Conservation (phyloP, 2,329 filamentous ascomycete species). For the Fusarium sp. region DNA sequence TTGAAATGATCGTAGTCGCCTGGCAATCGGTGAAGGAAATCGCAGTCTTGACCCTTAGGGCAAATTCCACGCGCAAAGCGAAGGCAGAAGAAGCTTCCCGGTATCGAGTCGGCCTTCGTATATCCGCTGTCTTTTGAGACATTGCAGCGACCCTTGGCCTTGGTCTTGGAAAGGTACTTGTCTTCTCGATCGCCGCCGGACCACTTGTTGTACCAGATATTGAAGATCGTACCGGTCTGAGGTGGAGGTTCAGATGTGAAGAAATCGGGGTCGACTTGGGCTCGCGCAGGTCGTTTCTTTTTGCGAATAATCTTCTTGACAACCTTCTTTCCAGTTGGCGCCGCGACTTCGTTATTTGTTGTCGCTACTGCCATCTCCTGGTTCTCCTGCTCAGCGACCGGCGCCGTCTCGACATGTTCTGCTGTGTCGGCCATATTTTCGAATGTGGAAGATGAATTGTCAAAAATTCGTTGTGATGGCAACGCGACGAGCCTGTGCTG, state of each 20-base stretch:
- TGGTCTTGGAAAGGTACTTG: constrained; percentile 85
- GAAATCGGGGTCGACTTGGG: constrained; percentile 87
- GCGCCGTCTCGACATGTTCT: constrained; percentile 45
- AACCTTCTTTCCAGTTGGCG: constrained; percentile 67
- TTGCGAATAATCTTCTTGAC: constrained; percentile 91
- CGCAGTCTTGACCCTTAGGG: constrained; percentile 90
- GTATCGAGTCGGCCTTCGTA: constrained; percentile 79
- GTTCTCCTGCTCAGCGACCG: constrained; percentile 45
- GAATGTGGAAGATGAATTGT: constrained; percentile 7
- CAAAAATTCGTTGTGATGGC: constrained; percentile 33
- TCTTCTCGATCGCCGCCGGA: constrained; percentile 94
- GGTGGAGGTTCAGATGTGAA: constrained; percentile 87
- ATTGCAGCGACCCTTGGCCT: constrained; percentile 88
- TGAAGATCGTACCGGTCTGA: constrained; percentile 95
- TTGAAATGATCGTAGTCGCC: constrained; percentile 90
- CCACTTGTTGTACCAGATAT: constrained; percentile 99
- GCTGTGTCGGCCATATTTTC: constrained; percentile 50
- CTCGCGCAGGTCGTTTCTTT: constrained; percentile 88
- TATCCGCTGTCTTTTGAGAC: constrained; percentile 83
- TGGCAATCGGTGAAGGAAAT: constrained; percentile 91
- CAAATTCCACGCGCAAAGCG: constrained; percentile 88
- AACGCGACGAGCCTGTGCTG: constrained; percentile 40
- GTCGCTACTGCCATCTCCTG: constrained; percentile 52
- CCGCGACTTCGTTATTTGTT: constrained; percentile 59
- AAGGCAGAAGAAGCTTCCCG: constrained; percentile 90